These are phyloP conservation scores for Diaporthe aspalathi DNA, from an alignment of 2,329 filamentous ascomycete genomes.

Conservation along the genomic window DNA sequence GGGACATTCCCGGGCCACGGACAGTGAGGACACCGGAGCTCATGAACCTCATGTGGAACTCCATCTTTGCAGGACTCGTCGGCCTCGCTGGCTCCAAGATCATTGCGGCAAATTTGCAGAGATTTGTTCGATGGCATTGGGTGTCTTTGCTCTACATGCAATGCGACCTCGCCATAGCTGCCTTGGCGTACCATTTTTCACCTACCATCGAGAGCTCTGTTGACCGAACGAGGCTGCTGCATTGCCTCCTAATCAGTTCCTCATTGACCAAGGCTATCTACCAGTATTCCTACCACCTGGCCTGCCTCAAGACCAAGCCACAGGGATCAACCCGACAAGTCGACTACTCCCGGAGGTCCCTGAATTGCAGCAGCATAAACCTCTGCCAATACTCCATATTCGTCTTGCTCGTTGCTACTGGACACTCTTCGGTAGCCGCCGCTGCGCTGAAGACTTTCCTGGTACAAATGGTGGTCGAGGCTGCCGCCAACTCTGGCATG, in stretches of 20 bases:
- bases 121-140: background rate
- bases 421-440: background rate
- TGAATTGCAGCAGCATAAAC: constrained; percentile 17
- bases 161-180: background rate
- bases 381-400: constrained; percentile 3
- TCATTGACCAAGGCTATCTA: background rate
- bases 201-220: background rate
- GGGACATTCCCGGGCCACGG: background rate
- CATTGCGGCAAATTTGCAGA: background rate
- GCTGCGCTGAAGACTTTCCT: background rate
- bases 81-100: background rate
- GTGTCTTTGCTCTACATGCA: background rate
- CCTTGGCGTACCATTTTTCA: background rate
- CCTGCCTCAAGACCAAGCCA: background rate
- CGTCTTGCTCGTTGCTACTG: background rate
- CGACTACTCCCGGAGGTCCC: background rate
- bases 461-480: constrained; percentile 5
- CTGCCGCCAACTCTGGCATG: background rate
- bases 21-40: background rate
- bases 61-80: background rate
- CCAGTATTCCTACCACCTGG: constrained; percentile 21
- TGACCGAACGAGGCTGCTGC: background rate
- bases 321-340: background rate
- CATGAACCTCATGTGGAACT: background rate
- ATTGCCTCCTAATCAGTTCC: constrained; percentile 20